Percentiles rank a stretch among this genome's conserved stretches.
Evolutionary conservation across 192 early-diverging fungal species (phyloP).

Genomic region (Cetraspora pellucida): DNA sequence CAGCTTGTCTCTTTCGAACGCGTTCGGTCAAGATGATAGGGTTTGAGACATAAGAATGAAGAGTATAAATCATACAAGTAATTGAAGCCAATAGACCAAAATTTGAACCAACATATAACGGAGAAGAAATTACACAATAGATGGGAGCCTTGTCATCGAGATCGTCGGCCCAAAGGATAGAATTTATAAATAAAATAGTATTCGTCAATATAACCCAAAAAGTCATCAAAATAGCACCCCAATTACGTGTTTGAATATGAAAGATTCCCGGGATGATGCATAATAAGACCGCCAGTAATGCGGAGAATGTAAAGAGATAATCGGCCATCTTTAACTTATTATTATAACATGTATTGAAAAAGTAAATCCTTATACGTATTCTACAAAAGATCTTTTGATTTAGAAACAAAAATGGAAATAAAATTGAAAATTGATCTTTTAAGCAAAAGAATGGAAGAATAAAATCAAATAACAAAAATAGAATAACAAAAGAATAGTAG

Average conservation of each 20-base stretch:
- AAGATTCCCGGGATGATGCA: not conserved
- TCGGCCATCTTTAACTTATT: conserved; percentile 2
- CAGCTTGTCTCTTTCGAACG: not conserved
- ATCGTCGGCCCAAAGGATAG: conserved; percentile 8
- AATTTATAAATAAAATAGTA: conserved; percentile 7
- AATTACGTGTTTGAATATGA: conserved; percentile 23
- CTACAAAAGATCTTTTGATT: too few species aligned
- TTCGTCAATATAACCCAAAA: not conserved
- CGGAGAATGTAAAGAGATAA: not conserved
- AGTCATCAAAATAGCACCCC: conserved; percentile 23
- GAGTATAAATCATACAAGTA: conserved; percentile 18
- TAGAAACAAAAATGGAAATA: too few species aligned
- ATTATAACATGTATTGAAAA: not conserved
- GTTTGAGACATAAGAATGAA: not conserved
- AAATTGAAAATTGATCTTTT: too few species aligned
- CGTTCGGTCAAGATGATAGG: not conserved
- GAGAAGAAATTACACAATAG: conserved; percentile 8
- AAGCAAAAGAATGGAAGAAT: too few species aligned
- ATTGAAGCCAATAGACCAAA: not conserved
- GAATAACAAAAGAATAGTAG: too few species aligned
- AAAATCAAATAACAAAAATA: too few species aligned
- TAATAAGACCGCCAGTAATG: not conserved
- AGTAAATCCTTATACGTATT: too few species aligned
- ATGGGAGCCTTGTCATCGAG: not conserved
- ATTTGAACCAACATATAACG: not conserved